Percentiles rank a stretch among this genome's conserved stretches.
Evolutionary conservation across 1,139 yeast species (phyloP).

Genomic region (Pichia kudriavzevii): DNA sequence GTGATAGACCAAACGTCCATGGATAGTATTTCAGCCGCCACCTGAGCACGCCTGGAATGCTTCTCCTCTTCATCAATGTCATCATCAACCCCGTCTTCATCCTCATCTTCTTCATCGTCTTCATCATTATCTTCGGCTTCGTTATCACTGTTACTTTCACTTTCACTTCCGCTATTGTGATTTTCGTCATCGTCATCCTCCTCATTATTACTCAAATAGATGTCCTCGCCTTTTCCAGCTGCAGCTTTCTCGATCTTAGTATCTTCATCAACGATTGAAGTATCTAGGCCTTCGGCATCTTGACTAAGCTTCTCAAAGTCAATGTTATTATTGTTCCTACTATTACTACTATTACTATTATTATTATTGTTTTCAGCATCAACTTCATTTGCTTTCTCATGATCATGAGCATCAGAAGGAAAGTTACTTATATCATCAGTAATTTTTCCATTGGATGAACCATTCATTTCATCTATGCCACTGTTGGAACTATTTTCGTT

Average conservation of each 20-base stretch:
- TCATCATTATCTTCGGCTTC: constrained; percentile 30
- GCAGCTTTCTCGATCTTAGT: constrained; percentile 5
- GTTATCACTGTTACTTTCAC: constrained; percentile 23
- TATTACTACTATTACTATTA: background rate
- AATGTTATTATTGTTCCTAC: background rate
- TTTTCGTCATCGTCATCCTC: constrained; percentile 5
- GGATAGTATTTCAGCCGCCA: constrained; percentile 84
- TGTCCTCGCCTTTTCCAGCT: constrained; percentile 1
- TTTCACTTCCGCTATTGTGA: constrained; percentile 16
- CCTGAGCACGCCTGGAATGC: constrained; percentile 65
- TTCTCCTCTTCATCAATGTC: constrained; percentile 34
- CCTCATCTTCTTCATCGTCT: constrained; percentile 20
- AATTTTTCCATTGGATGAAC: background rate
- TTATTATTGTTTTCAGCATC: background rate
- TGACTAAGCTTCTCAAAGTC: background rate
- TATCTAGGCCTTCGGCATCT: background rate
- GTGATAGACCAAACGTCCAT: constrained; percentile 95
- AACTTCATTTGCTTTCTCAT: background rate
- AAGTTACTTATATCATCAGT: background rate
- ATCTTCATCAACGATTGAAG: constrained; percentile 13
- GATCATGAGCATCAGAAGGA: background rate
- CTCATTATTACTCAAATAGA: constrained; percentile 1
- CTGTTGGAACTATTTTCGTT: constrained; percentile 13
- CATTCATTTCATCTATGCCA: constrained; percentile 2
- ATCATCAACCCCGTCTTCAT: constrained; percentile 20